A percentile compares a stretch with the other conserved stretches of the same genome.
Evolutionary conservation across 1,139 yeast species (phyloP).

Genomic region (Candida albicans): DNA sequence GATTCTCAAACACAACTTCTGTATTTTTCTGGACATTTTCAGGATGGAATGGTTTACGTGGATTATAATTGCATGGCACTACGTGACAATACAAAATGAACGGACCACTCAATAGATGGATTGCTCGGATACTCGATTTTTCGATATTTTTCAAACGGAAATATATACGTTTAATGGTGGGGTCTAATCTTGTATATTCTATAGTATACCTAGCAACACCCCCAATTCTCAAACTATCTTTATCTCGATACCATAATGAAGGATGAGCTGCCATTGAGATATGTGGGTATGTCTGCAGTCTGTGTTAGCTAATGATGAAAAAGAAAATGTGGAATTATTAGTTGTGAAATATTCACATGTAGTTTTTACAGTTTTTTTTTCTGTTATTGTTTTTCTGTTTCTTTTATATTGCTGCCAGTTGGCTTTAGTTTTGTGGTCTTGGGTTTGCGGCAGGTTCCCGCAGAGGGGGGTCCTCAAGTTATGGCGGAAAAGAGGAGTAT

Average conservation of each 20-base stretch:
- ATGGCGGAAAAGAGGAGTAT: too few relatives aligned
- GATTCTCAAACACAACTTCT: conserved; percentile 40
- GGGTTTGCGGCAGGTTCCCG: too few relatives aligned
- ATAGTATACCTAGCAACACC: conserved; percentile 39
- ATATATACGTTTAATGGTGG: conserved; percentile 23
- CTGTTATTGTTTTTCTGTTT: too few relatives aligned
- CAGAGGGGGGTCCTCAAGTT: too few relatives aligned
- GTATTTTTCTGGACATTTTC: conserved; percentile 21
- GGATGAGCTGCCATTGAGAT: conserved; percentile 14
- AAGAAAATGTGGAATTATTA: background rate
- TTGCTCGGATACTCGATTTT: conserved; percentile 49
- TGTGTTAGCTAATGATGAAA: background rate
- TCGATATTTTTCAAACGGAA: conserved; percentile 54
- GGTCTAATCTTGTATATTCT: conserved; percentile 25
- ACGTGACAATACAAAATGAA: conserved; percentile 60
- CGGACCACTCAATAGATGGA: conserved; percentile 59
- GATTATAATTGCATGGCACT: conserved; percentile 50
- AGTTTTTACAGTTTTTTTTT: background rate
- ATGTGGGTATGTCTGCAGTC: background rate
- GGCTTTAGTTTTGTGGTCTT: too few relatives aligned
- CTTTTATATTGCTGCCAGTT: too few relatives aligned
- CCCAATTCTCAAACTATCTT: conserved; percentile 35
- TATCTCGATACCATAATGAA: conserved; percentile 43
- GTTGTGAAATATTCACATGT: background rate
- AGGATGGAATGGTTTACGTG: conserved; percentile 31